Base-by-base conservation (phyloP, 2,329 filamentous ascomycete genomes). In the Phyllosticta paracitricarpa region DNA sequence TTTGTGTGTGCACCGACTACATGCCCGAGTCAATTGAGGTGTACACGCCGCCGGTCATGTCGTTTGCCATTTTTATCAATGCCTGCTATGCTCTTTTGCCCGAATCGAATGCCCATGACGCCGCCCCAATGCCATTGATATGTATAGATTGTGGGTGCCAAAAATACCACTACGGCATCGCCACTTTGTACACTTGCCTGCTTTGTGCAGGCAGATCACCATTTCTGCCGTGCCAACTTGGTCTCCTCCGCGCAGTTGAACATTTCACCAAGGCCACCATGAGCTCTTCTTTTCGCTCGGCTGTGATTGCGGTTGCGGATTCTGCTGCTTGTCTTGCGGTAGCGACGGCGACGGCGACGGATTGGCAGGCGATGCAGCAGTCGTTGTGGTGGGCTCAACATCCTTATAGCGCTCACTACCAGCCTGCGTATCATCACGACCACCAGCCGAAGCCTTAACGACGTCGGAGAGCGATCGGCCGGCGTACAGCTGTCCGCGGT, bases 401-500 rank as follows among this genome's bases (percentile, higher is more conserved):
- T n/a, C 40, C 40, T n/a, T 5, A 48, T n/a, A n/a, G 14, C 28
- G 24, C 30, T 62, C 55, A 14, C 56, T 33, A 9, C 33, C 56
- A 9, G n/a, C 40, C 61, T 62, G 56, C 9, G 22, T 56, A 25
- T 62, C 57, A 26, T 62, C 61, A 4, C 52, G 19, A 1, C 61
- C 61, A 40, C 58, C 54, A 2, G 28, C 28, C 54, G 61, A 59
- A 2, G 40, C 57, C 40, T 56, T 62, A 4, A 62, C 51, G 22
- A 56, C 61, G 25, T 59, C 61, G 19, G 10, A 56, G 9, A 59
- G 28, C 57, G 61, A 57, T 26, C 55, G 55, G 4, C 61, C 61
- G 25, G 61, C 61, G 28, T 62, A 62, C n/a, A 62, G 57, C 57
- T 59, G 56, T 10, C 40, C 25, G 9, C 55, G 30, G 48, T 52